These are phyloP conservation scores for Physaria fendleri DNA, from an alignment of 345 rosid species.

Conservation along the genomic window DNA sequence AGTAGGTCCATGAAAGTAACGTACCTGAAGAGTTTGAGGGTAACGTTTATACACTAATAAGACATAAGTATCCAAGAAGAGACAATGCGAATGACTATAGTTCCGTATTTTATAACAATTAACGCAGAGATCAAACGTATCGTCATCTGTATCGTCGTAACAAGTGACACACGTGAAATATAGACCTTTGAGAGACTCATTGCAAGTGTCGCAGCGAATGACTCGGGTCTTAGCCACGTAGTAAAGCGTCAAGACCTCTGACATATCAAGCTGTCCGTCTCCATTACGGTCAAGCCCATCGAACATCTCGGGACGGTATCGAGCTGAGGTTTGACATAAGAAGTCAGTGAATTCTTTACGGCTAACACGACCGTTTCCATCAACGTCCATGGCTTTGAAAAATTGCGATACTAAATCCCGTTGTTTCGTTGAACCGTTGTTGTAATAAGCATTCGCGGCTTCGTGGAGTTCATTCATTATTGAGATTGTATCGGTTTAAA, in stretches of 20 bases:
- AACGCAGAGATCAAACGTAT: slow-evolving; percentile 12
- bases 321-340: background rate
- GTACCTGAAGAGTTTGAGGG: background rate
- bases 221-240: slow-evolving; percentile 5
- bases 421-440: slow-evolving; percentile 4
- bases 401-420: background rate
- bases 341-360: background rate
- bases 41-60: background rate
- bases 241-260: slow-evolving; percentile 19
- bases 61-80: slow-evolving; percentile 17
- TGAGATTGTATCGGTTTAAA: background rate
- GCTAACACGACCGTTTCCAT: background rate
- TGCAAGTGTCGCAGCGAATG: background rate
- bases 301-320: background rate
- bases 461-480: background rate
- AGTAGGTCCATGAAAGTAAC: too few species aligned
- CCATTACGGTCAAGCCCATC: background rate
- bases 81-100: background rate
- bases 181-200: background rate
- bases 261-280: slow-evolving; percentile 11
- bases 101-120: background rate
- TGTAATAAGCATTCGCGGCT: slow-evolving; percentile 4
- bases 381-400: slow-evolving; percentile 7
- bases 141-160: background rate
- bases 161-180: slow-evolving; percentile 15